phyloP scores from a whole-genome alignment of 495 filamentous ascomycete species.

The Trichoderma parareesei region DNA sequence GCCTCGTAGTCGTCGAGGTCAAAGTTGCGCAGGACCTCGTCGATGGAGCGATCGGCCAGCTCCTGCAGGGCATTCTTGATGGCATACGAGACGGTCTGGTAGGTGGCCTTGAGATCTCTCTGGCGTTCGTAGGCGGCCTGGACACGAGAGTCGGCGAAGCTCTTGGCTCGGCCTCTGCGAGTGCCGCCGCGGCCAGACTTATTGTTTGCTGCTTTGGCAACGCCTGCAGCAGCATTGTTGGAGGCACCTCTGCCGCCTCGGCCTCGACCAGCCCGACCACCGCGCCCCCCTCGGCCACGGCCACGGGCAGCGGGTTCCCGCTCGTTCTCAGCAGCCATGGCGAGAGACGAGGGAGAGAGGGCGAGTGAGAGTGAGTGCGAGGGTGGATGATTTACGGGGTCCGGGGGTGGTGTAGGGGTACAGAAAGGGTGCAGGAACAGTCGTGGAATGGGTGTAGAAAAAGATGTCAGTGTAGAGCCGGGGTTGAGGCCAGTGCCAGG shows the following conservation, averaged over 20 bases:
- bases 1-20: slow-evolving; percentile 24
- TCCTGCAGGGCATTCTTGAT: slow-evolving; percentile 36
- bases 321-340: slow-evolving; percentile 11
- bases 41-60: slow-evolving; percentile 32
- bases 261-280: slow-evolving; percentile 19
- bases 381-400: neutral
- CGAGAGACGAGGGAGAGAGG: neutral
- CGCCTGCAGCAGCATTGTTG: slow-evolving; percentile 15
- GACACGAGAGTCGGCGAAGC: slow-evolving; percentile 27
- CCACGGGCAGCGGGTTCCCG: slow-evolving; percentile 8
- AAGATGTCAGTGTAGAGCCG: neutral
- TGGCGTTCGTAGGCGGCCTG: slow-evolving; percentile 41
- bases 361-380: neutral
- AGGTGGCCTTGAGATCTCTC: slow-evolving; percentile 33
- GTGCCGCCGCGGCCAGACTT: slow-evolving; percentile 20
- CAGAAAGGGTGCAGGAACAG: no score
- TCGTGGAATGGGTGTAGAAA: neutral
- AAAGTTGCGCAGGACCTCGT: slow-evolving; percentile 25
- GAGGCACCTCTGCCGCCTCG: slow-evolving; percentile 19
- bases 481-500: slow-evolving; percentile 4
- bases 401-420: neutral
- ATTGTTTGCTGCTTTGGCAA: slow-evolving; percentile 26
- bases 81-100: slow-evolving; percentile 25
- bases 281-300: slow-evolving; percentile 9
- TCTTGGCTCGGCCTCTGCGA: slow-evolving; percentile 36